Evolutionary conservation across 345 rosid species (phyloP).

Genomic region (Salix suchowensis): DNA sequence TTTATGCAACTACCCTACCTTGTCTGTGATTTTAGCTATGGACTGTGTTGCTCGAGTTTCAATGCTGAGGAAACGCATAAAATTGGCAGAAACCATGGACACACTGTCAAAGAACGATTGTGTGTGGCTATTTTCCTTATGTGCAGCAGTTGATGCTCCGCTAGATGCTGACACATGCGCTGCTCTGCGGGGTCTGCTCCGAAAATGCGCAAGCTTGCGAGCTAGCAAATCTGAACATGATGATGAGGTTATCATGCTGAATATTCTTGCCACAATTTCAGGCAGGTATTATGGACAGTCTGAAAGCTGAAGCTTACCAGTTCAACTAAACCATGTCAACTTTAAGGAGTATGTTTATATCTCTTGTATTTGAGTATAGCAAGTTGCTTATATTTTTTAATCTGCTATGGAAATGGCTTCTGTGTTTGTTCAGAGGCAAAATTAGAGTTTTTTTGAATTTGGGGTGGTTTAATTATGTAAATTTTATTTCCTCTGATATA

Average conservation of each 20-base stretch:
- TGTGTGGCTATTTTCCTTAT: constrained; percentile 69
- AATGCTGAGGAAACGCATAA: constrained; percentile 58
- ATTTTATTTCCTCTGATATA: too few species aligned
- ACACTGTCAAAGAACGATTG: constrained; percentile 44
- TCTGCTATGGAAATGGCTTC: too few species aligned
- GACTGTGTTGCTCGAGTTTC: constrained; percentile 65
- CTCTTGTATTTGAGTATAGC: not conserved
- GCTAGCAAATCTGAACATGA: constrained; percentile 54
- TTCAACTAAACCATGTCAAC: not conserved
- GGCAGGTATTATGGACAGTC: constrained; percentile 80
- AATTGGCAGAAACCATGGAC: constrained; percentile 36
- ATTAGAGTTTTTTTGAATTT: too few species aligned
- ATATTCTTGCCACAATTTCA: constrained; percentile 65
- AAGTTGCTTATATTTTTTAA: too few species aligned
- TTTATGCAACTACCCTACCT: constrained; percentile 27
- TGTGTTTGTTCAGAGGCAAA: too few species aligned
- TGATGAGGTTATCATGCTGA: constrained; percentile 70
- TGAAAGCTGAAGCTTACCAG: constrained; percentile 22
- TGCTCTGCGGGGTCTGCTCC: constrained; percentile 55
- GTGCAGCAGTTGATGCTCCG: constrained; percentile 75
- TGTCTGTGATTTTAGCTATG: constrained; percentile 55
- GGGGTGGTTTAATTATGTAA: too few species aligned
- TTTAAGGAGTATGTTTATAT: too few species aligned
- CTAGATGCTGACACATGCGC: constrained; percentile 65
- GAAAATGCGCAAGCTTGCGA: constrained; percentile 74